Percentiles rank a stretch among this genome's conserved stretches.
phyloP scores from a whole-genome alignment of 352 stramenopile genomes.

The Globisporangium splendens region DNA sequence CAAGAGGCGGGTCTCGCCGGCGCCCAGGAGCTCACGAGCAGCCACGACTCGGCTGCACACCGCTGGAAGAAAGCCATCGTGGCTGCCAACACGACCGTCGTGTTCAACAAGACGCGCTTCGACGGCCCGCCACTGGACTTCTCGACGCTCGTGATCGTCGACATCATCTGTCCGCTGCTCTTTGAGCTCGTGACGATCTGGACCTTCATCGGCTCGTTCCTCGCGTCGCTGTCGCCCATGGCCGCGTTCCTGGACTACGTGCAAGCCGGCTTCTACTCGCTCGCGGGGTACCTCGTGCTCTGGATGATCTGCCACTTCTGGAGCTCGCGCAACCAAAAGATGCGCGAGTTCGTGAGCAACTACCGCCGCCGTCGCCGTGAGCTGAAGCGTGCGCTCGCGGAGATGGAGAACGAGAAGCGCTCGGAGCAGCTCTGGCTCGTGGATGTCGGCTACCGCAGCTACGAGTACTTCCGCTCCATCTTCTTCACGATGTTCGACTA shows the following conservation, averaged over 20 bases:
- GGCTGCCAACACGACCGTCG: slow-evolving; percentile 60
- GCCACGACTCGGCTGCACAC: slow-evolving; percentile 24
- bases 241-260: slow-evolving; percentile 83
- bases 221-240: slow-evolving; percentile 59
- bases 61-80: slow-evolving; percentile 75
- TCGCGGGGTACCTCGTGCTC: slow-evolving; percentile 60
- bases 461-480: slow-evolving; percentile 62
- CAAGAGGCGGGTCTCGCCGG: slow-evolving; percentile 29
- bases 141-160: slow-evolving; percentile 79
- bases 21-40: slow-evolving; percentile 11
- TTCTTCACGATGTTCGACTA: slow-evolving; percentile 52
- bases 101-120: slow-evolving; percentile 77
- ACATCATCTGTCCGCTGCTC: slow-evolving; percentile 76
- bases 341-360: slow-evolving; percentile 87
- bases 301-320: slow-evolving; percentile 88
- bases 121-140: slow-evolving; percentile 79
- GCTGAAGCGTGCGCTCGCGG: slow-evolving; percentile 61
- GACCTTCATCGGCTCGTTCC: slow-evolving; percentile 55
- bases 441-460: slow-evolving; percentile 77
- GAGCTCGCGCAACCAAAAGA: slow-evolving; percentile 79
- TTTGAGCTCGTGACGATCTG: slow-evolving; percentile 80
- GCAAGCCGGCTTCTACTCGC: slow-evolving; percentile 74
- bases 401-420: slow-evolving; percentile 80
- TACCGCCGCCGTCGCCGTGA: slow-evolving; percentile 76
- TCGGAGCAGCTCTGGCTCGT: slow-evolving; percentile 83